phyloP scores from a whole-genome alignment of 1,284 basidiomycete species.

The Cutaneotrichosporon cutaneum region DNA sequence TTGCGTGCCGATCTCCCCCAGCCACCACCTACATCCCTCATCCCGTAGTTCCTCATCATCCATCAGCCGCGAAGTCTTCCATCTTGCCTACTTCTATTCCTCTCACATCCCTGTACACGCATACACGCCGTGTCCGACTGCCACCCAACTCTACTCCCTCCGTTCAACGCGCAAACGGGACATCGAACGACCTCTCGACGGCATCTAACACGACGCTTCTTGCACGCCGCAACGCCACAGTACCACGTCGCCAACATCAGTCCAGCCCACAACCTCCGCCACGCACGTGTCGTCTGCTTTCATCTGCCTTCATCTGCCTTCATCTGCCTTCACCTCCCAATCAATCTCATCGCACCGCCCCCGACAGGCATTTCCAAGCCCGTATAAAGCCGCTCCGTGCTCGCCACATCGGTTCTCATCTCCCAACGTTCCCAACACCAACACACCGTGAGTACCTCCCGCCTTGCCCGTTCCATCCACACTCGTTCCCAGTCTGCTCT shows the following conservation, averaged over 20 bases:
- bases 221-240: not conserved
- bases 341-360: not conserved
- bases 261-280: not conserved
- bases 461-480: not conserved
- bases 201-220: not conserved
- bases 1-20: not conserved
- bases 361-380: not conserved
- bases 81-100: not conserved
- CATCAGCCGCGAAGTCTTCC: not conserved
- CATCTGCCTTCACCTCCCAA: not conserved
- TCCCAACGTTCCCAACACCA: not conserved
- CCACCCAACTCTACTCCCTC: not conserved
- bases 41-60: not conserved
- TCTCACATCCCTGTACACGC: not conserved
- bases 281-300: not conserved
- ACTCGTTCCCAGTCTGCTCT: not conserved
- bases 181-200: not conserved
- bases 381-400: not conserved
- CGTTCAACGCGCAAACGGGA: not conserved
- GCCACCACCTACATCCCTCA: not conserved
- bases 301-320: not conserved
- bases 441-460: not conserved
- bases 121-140: not conserved
- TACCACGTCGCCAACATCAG: not conserved
- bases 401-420: not conserved